phyloP scores from a whole-genome alignment of 2,329 filamentous ascomycete species.

The Thyridium curvatum region DNA sequence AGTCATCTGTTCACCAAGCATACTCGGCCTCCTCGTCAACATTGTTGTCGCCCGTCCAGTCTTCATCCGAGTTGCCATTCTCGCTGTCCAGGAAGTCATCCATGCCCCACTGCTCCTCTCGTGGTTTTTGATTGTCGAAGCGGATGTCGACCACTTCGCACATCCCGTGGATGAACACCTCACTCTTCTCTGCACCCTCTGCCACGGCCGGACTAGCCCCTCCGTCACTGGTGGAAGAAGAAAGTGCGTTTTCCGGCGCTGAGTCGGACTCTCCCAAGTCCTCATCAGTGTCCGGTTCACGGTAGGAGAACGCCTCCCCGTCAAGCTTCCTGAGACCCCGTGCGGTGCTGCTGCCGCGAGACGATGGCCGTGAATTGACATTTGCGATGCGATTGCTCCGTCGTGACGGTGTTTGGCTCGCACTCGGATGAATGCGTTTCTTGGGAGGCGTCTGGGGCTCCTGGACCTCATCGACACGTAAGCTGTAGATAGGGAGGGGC shows the following conservation, averaged over 20 bases:
- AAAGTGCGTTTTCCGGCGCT: constrained; percentile 7
- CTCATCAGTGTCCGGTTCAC: constrained; percentile 40
- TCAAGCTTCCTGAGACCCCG: constrained; percentile 12
- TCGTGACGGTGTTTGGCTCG: constrained; percentile 18
- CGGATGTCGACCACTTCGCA: constrained; percentile 65
- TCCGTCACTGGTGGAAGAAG: constrained; percentile 7
- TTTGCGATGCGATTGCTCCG: constrained; percentile 29
- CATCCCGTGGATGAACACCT: constrained; percentile 53
- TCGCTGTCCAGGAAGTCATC: constrained; percentile 60
- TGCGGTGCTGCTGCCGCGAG: constrained; percentile 19
- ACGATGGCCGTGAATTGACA: constrained; percentile 14
- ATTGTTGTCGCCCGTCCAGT: constrained; percentile 33
- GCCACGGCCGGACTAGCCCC: constrained; percentile 2
- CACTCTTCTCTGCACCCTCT: constrained; percentile 7
- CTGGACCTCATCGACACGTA: constrained; percentile 1
- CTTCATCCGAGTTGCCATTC: constrained; percentile 48
- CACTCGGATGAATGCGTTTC: background rate
- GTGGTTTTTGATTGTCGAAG: constrained; percentile 70
- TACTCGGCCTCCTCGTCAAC: constrained; percentile 10
- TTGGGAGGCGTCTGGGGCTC: background rate
- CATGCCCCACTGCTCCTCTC: constrained; percentile 62
- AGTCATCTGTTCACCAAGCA: constrained; percentile 13
- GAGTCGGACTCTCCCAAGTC: constrained; percentile 17
- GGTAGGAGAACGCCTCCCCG: constrained; percentile 24
- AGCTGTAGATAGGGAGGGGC: constrained; percentile 11